Evolutionary conservation across 768 basidiomycete species (phyloP).

Genomic region (Mycena kentingensis): DNA sequence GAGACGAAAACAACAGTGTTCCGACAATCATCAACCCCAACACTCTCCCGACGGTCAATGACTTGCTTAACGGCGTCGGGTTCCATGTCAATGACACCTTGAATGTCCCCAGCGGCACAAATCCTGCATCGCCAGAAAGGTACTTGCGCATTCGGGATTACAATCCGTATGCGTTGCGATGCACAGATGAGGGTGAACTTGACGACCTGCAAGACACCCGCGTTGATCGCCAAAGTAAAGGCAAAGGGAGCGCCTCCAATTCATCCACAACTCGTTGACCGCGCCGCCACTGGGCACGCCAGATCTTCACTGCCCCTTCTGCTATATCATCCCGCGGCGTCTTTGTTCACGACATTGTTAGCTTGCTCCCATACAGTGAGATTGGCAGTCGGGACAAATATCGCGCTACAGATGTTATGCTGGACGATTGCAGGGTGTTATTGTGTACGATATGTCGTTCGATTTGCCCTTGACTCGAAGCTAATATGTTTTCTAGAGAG

Average conservation of each 20-base stretch:
- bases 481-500: neutral
- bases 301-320: slow-evolving; percentile 44
- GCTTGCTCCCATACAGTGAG: slow-evolving; percentile 53
- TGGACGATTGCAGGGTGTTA: slow-evolving; percentile 54
- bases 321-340: slow-evolving; percentile 45
- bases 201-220: slow-evolving; percentile 5
- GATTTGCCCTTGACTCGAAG: neutral
- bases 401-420: slow-evolving; percentile 58
- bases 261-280: slow-evolving; percentile 1
- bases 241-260: slow-evolving; percentile 25
- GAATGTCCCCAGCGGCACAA: slow-evolving; percentile 2
- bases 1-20: neutral
- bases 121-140: slow-evolving; percentile 12
- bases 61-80: slow-evolving; percentile 15
- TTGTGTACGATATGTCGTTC: slow-evolving; percentile 44
- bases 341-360: slow-evolving; percentile 49
- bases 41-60: slow-evolving; percentile 15
- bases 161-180: slow-evolving; percentile 35
- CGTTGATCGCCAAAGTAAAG: slow-evolving; percentile 25
- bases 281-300: slow-evolving; percentile 27
- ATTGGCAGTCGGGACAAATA: slow-evolving; percentile 49
- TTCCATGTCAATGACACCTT: slow-evolving; percentile 17
- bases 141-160: slow-evolving; percentile 40
- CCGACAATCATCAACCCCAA: slow-evolving; percentile 6
- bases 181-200: slow-evolving; percentile 11